A percentile compares a stretch with the other conserved stretches of the same genome.
These are phyloP conservation scores for Pyricularia pennisetigena DNA, from an alignment of 2,329 filamentous ascomycete genomes.

Conservation along the genomic window DNA sequence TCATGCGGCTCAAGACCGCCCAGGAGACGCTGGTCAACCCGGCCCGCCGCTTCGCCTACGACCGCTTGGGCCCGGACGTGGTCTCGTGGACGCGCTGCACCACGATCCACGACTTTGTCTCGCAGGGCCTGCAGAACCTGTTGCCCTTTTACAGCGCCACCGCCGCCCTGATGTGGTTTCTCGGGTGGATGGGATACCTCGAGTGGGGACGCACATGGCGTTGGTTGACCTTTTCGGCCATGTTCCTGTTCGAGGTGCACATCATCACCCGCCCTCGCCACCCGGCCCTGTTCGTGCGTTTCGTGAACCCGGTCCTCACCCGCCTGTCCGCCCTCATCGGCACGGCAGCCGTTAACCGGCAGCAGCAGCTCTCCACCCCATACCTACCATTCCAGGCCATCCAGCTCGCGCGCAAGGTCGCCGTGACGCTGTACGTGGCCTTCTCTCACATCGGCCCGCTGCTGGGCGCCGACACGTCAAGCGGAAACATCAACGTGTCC, in stretches of 20 bases:
- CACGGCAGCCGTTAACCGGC: background rate
- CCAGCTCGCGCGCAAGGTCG: slow-evolving; percentile 62
- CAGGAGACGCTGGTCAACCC: slow-evolving; percentile 75
- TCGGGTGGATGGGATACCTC: slow-evolving; percentile 57
- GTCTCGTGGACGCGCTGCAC: slow-evolving; percentile 53
- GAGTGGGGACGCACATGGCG: slow-evolving; percentile 58
- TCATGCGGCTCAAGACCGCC: slow-evolving; percentile 74
- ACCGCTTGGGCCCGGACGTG: slow-evolving; percentile 72
- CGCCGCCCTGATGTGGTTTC: slow-evolving; percentile 46
- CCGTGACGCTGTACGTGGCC: slow-evolving; percentile 73
- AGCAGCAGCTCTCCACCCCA: slow-evolving; percentile 30
- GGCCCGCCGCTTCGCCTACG: slow-evolving; percentile 74
- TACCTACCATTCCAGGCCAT: slow-evolving; percentile 83
- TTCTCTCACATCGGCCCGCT: slow-evolving; percentile 72
- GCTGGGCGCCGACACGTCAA: slow-evolving; percentile 30
- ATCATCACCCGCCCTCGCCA: slow-evolving; percentile 43
- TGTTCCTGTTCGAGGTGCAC: slow-evolving; percentile 48
- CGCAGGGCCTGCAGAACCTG: slow-evolving; percentile 46
- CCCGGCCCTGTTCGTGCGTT: slow-evolving; percentile 26
- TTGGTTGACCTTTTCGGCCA: slow-evolving; percentile 44
- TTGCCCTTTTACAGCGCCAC: slow-evolving; percentile 52
- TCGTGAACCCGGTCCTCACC: slow-evolving; percentile 22
- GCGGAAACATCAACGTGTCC: slow-evolving; percentile 17
- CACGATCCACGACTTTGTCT: slow-evolving; percentile 64
- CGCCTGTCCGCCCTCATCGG: slow-evolving; percentile 19